phyloP scores from a whole-genome alignment of 2,329 filamentous ascomycete genomes.

The Dactylellina cionopaga region DNA sequence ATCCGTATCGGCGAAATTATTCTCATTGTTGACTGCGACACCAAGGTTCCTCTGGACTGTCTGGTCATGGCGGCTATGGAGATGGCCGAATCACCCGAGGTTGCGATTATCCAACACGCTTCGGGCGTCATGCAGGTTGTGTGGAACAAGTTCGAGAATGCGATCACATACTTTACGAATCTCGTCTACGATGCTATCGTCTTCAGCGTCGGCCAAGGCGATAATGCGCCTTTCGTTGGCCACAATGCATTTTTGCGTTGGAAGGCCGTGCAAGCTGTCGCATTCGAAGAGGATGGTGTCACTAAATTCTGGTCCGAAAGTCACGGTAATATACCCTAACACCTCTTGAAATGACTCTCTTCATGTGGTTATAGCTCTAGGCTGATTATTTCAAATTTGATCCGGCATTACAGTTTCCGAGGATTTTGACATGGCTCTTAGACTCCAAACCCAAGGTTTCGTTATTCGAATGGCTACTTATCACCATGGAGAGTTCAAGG shows the following conservation, averaged over 20 bases:
- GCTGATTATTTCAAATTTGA: too few relatives aligned
- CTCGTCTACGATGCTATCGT: slow-evolving; percentile 78
- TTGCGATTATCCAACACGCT: slow-evolving; percentile 76
- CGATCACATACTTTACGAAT: slow-evolving; percentile 81
- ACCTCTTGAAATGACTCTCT: too few relatives aligned
- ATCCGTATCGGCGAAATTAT: slow-evolving; percentile 73
- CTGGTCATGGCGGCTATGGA: slow-evolving; percentile 75
- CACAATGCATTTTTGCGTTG: slow-evolving; percentile 80
- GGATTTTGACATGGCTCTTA: slow-evolving; percentile 79
- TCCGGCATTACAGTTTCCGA: slow-evolving; percentile 73
- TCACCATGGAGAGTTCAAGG: slow-evolving; percentile 73
- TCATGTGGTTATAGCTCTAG: too few relatives aligned
- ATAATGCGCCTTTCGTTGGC: slow-evolving; percentile 79
- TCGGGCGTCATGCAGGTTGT: slow-evolving; percentile 82
- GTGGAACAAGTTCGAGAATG: slow-evolving; percentile 77
- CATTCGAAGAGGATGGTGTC: slow-evolving; percentile 68
- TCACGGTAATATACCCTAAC: slow-evolving; percentile 63
- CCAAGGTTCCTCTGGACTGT: slow-evolving; percentile 73
- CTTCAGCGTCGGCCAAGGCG: slow-evolving; percentile 75
- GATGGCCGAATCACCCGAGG: slow-evolving; percentile 75
- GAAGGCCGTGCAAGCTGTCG: slow-evolving; percentile 71
- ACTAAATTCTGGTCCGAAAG: slow-evolving; percentile 78
- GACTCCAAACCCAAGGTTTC: slow-evolving; percentile 76
- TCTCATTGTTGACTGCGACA: slow-evolving; percentile 75
- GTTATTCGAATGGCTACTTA: slow-evolving; percentile 75